Evolutionary conservation across 2,329 filamentous ascomycete genomes (phyloP).

Genomic region (Colletotrichum neosansevieriae): DNA sequence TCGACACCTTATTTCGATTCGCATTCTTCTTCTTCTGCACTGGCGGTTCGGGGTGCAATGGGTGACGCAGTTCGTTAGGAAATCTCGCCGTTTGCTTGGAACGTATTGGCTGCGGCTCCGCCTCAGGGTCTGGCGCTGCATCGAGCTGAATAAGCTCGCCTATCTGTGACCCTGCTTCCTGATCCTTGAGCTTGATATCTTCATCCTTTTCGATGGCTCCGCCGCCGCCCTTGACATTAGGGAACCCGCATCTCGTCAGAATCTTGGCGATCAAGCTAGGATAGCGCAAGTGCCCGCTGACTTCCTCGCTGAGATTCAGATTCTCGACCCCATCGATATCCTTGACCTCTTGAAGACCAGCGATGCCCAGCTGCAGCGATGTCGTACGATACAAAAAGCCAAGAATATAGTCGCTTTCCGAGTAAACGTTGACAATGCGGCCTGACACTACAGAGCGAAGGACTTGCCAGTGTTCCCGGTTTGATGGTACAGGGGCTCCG

Average conservation of each 20-base stretch:
- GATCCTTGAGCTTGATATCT: slow-evolving; percentile 50
- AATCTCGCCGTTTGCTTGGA: slow-evolving; percentile 37
- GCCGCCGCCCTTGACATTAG: slow-evolving; percentile 57
- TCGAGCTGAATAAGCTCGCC: slow-evolving; percentile 59
- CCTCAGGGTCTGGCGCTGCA: slow-evolving; percentile 43
- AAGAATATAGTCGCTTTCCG: slow-evolving; percentile 87
- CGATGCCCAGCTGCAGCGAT: slow-evolving; percentile 84
- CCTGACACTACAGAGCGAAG: slow-evolving; percentile 85
- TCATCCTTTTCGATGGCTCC: slow-evolving; percentile 64
- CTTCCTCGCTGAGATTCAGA: slow-evolving; percentile 64
- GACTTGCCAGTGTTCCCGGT: slow-evolving; percentile 78
- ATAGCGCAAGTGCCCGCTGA: slow-evolving; percentile 66
- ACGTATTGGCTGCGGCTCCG: slow-evolving; percentile 40
- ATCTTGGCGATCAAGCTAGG: slow-evolving; percentile 64
- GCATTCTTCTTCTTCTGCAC: slow-evolving; percentile 20
- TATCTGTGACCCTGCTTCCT: slow-evolving; percentile 46
- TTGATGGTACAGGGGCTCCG: slow-evolving; percentile 82
- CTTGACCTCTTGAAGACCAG: slow-evolving; percentile 81
- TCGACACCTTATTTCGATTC: slow-evolving; percentile 27
- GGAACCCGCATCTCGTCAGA: slow-evolving; percentile 64
- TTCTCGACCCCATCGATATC: slow-evolving; percentile 75
- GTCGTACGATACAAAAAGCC: slow-evolving; percentile 89
- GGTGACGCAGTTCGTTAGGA: slow-evolving; percentile 34
- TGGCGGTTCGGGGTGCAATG: slow-evolving; percentile 33
- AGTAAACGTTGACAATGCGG: slow-evolving; percentile 88